phyloP scores from a whole-genome alignment of 352 stramenopile genomes.

The Phytopythium cucurbitacearum region DNA sequence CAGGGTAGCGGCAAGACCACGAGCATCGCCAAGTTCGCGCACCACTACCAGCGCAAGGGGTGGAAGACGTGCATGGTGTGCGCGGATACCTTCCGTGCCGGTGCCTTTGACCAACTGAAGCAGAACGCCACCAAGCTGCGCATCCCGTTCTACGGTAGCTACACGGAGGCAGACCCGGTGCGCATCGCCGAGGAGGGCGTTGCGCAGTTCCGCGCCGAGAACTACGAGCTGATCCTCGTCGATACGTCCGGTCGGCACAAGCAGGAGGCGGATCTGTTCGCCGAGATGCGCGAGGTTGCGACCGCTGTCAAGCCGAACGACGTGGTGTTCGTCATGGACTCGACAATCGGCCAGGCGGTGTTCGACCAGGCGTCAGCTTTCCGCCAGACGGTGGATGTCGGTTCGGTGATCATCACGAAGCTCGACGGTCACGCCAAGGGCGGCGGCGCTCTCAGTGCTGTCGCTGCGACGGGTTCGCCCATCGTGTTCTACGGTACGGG shows the following conservation, averaged over 20 bases:
- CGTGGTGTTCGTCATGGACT: constrained; percentile 99
- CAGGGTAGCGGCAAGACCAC: constrained; percentile 99
- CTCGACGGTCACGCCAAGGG: constrained; percentile 99
- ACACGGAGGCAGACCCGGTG: constrained; percentile 98
- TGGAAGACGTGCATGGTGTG: constrained; percentile 99
- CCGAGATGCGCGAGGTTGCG: constrained; percentile 99
- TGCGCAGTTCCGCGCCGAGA: constrained; percentile 93
- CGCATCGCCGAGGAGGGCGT: constrained; percentile 97
- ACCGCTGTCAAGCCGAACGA: constrained; percentile 94
- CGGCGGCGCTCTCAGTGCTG: constrained; percentile 95
- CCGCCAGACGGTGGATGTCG: constrained; percentile 94
- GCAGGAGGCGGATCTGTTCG: constrained; percentile 97
- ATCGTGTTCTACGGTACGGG: constrained; percentile 99
- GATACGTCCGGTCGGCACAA: constrained; percentile 98
- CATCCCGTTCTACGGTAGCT: constrained; percentile 98
- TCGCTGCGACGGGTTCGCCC: constrained; percentile 96
- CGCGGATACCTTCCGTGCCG: constrained; percentile 98
- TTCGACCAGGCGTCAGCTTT: constrained; percentile 96
- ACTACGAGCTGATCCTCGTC: constrained; percentile 99
- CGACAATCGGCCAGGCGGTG: constrained; percentile 98
- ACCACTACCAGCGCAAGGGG: constrained; percentile 97
- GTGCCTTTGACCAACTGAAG: constrained; percentile 99
- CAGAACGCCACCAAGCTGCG: constrained; percentile 99
- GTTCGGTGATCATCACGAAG: constrained; percentile 99
- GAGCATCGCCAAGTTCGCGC: constrained; percentile 98